Evolutionary conservation across 257 asterid genomes (phyloP).

Genomic region (Solanum chiquidenum): DNA sequence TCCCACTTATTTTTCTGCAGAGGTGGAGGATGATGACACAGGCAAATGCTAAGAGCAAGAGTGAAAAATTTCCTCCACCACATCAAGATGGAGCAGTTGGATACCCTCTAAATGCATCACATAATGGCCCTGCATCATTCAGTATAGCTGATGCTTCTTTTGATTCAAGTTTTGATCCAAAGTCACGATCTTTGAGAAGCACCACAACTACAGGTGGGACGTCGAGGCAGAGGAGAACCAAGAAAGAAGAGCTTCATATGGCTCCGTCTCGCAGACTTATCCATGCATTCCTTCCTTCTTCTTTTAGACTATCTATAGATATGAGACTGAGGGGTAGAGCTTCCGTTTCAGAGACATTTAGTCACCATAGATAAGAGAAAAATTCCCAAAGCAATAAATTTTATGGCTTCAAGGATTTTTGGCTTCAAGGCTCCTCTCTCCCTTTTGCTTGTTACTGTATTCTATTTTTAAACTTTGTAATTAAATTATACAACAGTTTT

Average conservation of each 20-base stretch:
- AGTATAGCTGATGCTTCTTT: constrained; percentile 31
- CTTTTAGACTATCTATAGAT: constrained; percentile 52
- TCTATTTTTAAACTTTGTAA: constrained; percentile 6
- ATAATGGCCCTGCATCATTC: constrained; percentile 36
- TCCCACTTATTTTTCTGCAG: constrained; percentile 22
- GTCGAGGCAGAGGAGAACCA: constrained; percentile 31
- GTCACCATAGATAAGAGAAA: constrained; percentile 16
- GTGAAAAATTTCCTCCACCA: constrained; percentile 88
- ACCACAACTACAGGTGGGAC: constrained; percentile 21
- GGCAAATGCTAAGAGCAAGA: constrained; percentile 54
- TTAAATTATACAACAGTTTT: constrained; percentile 1
- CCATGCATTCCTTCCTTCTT: constrained; percentile 47
- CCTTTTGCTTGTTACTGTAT: neutral
- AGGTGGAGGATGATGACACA: constrained; percentile 59
- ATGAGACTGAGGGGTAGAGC: constrained; percentile 45
- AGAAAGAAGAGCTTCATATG: constrained; percentile 35
- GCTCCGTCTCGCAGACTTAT: constrained; percentile 43
- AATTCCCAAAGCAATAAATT: neutral
- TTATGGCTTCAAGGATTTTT: neutral
- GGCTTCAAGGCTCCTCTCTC: neutral
- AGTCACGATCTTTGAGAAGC: constrained; percentile 25
- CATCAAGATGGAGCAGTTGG: constrained; percentile 83
- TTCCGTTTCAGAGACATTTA: constrained; percentile 25
- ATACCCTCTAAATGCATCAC: constrained; percentile 26
- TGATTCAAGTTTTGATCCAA: constrained; percentile 30